Evolutionary conservation across 1,284 basidiomycete species (phyloP).

Genomic region (Termitomyces sp.): DNA sequence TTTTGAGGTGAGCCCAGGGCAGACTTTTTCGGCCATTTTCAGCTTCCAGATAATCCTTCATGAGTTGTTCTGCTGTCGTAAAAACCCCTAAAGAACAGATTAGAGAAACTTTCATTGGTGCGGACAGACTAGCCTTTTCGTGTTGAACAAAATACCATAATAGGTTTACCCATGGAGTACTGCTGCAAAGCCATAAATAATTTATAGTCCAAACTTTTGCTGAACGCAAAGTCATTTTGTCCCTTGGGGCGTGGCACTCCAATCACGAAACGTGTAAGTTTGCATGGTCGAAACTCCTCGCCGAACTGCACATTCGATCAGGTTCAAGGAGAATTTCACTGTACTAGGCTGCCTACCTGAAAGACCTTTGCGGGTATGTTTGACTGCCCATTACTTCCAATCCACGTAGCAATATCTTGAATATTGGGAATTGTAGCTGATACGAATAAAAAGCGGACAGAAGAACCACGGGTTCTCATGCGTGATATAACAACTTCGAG

Average conservation of each 20-base stretch:
- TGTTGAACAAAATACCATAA: slow-evolving; percentile 83
- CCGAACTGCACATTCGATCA: slow-evolving; percentile 61
- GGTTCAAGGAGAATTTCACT: not conserved
- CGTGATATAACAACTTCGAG: slow-evolving; percentile 91
- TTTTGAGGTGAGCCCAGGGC: slow-evolving; percentile 59
- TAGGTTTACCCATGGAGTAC: slow-evolving; percentile 73
- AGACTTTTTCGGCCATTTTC: slow-evolving; percentile 43
- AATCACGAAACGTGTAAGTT: slow-evolving; percentile 67
- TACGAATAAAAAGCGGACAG: slow-evolving; percentile 80
- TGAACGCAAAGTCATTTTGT: slow-evolving; percentile 80
- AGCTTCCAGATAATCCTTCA: slow-evolving; percentile 64
- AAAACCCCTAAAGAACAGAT: slow-evolving; percentile 47
- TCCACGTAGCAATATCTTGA: slow-evolving; percentile 86
- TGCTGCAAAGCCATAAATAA: slow-evolving; percentile 67
- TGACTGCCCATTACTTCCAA: slow-evolving; percentile 45
- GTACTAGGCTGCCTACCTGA: slow-evolving; percentile 42
- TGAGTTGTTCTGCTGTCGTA: slow-evolving; percentile 67
- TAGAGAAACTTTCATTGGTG: not conserved
- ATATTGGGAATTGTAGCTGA: slow-evolving; percentile 96
- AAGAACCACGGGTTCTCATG: slow-evolving; percentile 75
- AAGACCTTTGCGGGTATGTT: slow-evolving; percentile 61
- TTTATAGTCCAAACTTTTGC: slow-evolving; percentile 67
- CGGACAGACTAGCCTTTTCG: slow-evolving; percentile 56
- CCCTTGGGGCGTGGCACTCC: slow-evolving; percentile 53
- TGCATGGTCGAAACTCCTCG: slow-evolving; percentile 86